Percentiles rank a stretch among this genome's conserved stretches.
These are phyloP conservation scores for Eleusine indica DNA, from an alignment of 176 grass and related monocot species.

Conservation along the genomic window DNA sequence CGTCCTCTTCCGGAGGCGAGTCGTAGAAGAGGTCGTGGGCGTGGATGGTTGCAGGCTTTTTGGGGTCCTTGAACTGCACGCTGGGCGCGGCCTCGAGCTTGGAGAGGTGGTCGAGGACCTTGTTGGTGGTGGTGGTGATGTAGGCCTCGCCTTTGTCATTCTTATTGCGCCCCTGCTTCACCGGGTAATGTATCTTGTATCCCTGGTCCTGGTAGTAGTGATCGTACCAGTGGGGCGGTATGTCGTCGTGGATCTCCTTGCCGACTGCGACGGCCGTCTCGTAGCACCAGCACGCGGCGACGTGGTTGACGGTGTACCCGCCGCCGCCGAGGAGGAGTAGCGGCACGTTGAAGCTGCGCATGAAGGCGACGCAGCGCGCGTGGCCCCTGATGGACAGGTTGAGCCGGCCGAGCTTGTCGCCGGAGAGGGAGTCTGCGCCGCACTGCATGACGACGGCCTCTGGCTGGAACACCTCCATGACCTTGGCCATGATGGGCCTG, in stretches of 20 bases:
- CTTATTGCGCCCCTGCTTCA: slow-evolving; percentile 25
- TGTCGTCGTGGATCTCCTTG: slow-evolving; percentile 50
- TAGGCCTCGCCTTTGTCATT: background rate
- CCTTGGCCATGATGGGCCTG: background rate
- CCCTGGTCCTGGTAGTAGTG: slow-evolving; percentile 6
- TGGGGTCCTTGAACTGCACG: slow-evolving; percentile 5
- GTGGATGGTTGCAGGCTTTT: background rate
- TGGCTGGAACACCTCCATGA: slow-evolving; percentile 12
- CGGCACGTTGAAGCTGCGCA: slow-evolving; percentile 37
- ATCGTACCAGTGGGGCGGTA: slow-evolving; percentile 20
- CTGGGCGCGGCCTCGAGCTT: no score
- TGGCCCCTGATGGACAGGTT: slow-evolving; percentile 70
- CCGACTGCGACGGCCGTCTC: slow-evolving; percentile 48
- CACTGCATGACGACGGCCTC: slow-evolving; percentile 50
- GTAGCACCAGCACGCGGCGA: slow-evolving; percentile 84
- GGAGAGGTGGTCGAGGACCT: no score
- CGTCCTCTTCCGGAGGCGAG: background rate
- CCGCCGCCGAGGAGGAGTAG: slow-evolving; percentile 82
- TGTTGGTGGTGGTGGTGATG: no score
- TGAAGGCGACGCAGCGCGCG: slow-evolving; percentile 20
- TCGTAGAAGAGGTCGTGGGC: background rate
- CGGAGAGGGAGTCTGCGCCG: slow-evolving; percentile 48
- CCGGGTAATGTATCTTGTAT: slow-evolving; percentile 37
- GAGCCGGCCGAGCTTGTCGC: slow-evolving; percentile 51
- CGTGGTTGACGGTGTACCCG: slow-evolving; percentile 79